Evolutionary conservation across 2,329 filamentous ascomycete genomes (phyloP), one percentile per base, ranked within the genome.

Genomic region (Sordariomycetes sp.): DNA sequence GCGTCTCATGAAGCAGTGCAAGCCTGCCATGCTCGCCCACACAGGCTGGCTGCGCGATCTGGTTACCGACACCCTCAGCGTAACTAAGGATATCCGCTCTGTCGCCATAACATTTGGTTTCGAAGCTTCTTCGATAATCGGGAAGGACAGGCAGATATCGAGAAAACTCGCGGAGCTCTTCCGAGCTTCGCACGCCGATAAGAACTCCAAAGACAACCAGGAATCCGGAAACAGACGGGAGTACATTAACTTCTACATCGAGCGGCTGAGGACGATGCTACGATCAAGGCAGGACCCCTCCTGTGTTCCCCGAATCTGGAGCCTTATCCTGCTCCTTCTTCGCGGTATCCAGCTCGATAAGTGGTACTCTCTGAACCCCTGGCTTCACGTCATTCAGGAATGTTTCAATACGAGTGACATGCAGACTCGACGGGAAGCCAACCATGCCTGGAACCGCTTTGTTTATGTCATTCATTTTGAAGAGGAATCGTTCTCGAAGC

Each of bases 301-400:
- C 0, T 76, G 82, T 45, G 90, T 95, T 0, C 91, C 94, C 6
- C 87, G 90, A 62, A 89, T 97, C 24, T 97, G 92, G 92, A 87
- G 87, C 59, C 81, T 90, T 39, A 75, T 95, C 2, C 82, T 92
- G 7, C 77, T 96, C 1, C 82, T 96, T 57, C 74, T 96, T 53
- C 83, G 87, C 71, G 82, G 71, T 69, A 56, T 57, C 17, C 83
- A 68, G 62, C 76, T 74, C 65, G 82, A 74, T 62, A 84, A 67
- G 72, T 97, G 92, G 88, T 77, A 85, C 35, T 81, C 87, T 64
- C 83, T 90, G 61, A 79, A 76, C 32, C 76, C 80, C 6, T 96
- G 90, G 87, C 75, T 96, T 8, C 78, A 79, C 35, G 78, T 96
- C 10, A 85, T 95, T 20, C 87, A 96, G 64, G 78, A 78, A 60